Evolutionary conservation across 441 rosid species (phyloP).

Genomic region (Biscutella laevigata): DNA sequence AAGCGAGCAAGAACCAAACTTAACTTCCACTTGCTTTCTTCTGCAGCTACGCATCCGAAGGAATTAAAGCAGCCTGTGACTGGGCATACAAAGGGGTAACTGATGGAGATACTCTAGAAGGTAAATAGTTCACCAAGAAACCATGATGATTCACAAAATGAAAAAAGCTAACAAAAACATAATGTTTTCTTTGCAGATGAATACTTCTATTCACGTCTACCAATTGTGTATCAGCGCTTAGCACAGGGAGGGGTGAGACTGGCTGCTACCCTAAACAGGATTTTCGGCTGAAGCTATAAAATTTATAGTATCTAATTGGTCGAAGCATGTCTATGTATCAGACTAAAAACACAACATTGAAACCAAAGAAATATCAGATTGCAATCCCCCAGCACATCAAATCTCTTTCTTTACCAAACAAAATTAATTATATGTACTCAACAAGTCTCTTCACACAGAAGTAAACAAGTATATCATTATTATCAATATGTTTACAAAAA

Average conservation of each 20-base stretch:
- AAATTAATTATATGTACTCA: neutral
- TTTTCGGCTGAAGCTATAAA: constrained; percentile 30
- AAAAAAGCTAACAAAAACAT: constrained; percentile 11
- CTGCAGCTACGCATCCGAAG: constrained; percentile 71
- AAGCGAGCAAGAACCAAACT: neutral
- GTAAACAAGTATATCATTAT: constrained; percentile 2
- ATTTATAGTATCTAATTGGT: neutral
- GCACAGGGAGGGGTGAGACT: constrained; percentile 83
- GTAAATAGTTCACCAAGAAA: constrained; percentile 16
- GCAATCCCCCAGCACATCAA: neutral
- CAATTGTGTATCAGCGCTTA: constrained; percentile 48
- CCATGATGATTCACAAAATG: neutral
- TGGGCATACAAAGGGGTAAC: constrained; percentile 74
- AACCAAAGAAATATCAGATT: neutral
- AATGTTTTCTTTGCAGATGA: constrained; percentile 41
- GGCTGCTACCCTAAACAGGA: constrained; percentile 71
- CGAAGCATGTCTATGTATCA: neutral
- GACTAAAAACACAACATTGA: neutral
- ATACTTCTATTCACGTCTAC: constrained; percentile 60
- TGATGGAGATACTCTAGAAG: constrained; percentile 55
- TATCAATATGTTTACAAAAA: constrained; percentile 5
- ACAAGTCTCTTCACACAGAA: neutral
- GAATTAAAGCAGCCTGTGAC: constrained; percentile 71
- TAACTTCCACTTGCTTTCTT: constrained; percentile 28
- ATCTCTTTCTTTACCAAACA: constrained; percentile 1